Percentiles rank a stretch among this genome's conserved stretches.
Conservation (phyloP, 78 protist genomes). For the Tieghemostelium lacteum region DNA sequence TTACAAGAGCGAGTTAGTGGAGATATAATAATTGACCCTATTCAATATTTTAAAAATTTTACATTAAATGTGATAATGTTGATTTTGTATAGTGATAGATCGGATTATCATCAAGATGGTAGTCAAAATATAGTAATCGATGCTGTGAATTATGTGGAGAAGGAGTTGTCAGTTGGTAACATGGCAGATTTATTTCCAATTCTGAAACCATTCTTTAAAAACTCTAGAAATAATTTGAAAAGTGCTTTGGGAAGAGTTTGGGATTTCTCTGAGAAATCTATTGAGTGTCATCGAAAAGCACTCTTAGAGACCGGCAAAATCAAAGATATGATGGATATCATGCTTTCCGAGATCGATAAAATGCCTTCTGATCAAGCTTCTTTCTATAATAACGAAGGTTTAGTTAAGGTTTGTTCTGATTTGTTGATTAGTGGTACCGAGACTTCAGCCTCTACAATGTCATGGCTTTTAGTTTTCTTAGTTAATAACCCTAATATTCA, state of each 20-base stretch:
- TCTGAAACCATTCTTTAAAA: not conserved
- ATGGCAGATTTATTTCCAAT: slow-evolving; percentile 47
- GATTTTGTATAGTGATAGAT: slow-evolving; percentile 10
- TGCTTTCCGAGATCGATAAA: slow-evolving; percentile 14
- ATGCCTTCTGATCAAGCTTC: slow-evolving; percentile 11
- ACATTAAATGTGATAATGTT: slow-evolving; percentile 46
- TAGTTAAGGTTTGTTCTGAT: slow-evolving; percentile 31
- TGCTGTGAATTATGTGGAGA: slow-evolving; percentile 39
- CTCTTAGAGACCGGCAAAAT: not conserved
- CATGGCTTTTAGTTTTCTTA: slow-evolving; percentile 43
- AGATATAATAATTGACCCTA: no score
- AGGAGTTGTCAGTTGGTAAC: slow-evolving; percentile 60
- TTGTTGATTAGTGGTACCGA: slow-evolving; percentile 52
- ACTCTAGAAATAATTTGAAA: not conserved
- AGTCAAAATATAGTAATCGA: not conserved
- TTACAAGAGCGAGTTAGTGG: not conserved
- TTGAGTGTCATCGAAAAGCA: slow-evolving; percentile 8
- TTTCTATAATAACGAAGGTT: slow-evolving; percentile 37
- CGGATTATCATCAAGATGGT: not conserved
- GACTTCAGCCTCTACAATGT: slow-evolving; percentile 47
- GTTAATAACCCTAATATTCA: slow-evolving; percentile 37
- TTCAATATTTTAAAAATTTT: slow-evolving; percentile 15
- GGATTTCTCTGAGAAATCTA: slow-evolving; percentile 18
- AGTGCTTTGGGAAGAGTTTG: slow-evolving; percentile 23
- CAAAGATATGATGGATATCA: slow-evolving; percentile 42